A percentile compares a stretch with the other conserved stretches of the same genome.
These are phyloP conservation scores for Citrullus amarus DNA, from an alignment of 306 rosid genomes.

Conservation along the genomic window DNA sequence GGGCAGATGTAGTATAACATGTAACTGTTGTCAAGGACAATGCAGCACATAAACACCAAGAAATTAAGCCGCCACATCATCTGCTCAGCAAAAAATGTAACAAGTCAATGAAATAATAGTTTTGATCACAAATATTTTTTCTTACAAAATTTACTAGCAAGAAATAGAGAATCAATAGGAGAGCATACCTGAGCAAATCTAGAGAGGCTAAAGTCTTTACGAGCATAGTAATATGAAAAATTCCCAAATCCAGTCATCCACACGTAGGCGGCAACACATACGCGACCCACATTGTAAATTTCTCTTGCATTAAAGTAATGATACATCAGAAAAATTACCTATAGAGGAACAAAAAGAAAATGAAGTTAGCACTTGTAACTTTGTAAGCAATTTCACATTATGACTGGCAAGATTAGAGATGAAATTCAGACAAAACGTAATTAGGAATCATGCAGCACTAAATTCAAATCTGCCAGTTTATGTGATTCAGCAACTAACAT, in stretches of 20 bases:
- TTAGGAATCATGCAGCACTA: neutral
- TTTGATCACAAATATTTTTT: neutral
- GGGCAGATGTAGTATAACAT: slow-evolving; percentile 95
- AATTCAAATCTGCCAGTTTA: too few species aligned
- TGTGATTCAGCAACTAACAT: too few species aligned
- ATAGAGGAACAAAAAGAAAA: slow-evolving; percentile 2
- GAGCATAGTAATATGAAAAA: slow-evolving; percentile 84
- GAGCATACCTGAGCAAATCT: slow-evolving; percentile 78
- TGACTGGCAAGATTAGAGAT: neutral
- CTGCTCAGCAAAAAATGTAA: slow-evolving; percentile 36
- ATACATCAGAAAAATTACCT: slow-evolving; percentile 88
- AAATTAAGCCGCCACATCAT: slow-evolving; percentile 99
- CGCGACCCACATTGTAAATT: slow-evolving; percentile 72
- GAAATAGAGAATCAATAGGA: neutral
- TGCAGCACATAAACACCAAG: slow-evolving; percentile 67
- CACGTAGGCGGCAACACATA: slow-evolving; percentile 85
- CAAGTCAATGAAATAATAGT: neutral
- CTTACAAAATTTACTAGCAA: neutral
- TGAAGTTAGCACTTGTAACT: neutral
- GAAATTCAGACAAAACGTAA: neutral
- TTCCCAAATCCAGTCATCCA: slow-evolving; percentile 99
- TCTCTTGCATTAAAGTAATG: slow-evolving; percentile 88
- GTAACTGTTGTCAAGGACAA: slow-evolving; percentile 85
- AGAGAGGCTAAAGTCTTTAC: slow-evolving; percentile 83
- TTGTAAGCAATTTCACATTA: neutral